A percentile compares a stretch with the other conserved stretches of the same genome.
These are phyloP conservation scores for Stemphylium vesicarium DNA, from an alignment of 2,329 filamentous ascomycete genomes.

Conservation along the genomic window DNA sequence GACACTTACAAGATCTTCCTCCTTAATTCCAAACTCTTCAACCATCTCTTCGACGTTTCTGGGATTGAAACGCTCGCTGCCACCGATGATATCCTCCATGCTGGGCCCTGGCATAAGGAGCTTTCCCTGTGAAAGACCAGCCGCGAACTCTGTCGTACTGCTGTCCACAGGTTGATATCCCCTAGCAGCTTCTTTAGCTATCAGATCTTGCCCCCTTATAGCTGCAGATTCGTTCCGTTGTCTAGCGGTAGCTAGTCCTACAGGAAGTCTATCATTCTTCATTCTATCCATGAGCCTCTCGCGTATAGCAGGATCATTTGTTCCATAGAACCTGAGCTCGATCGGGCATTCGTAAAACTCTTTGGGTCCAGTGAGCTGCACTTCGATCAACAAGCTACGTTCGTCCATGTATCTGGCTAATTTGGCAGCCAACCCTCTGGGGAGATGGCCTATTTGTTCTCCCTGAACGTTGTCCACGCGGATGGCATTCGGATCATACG, in stretches of 20 bases:
- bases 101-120: slow-evolving; percentile 50
- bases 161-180: slow-evolving; percentile 34
- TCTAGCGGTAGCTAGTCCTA: slow-evolving; percentile 45
- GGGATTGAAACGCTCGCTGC: slow-evolving; percentile 71
- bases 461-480: slow-evolving; percentile 77
- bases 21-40: slow-evolving; percentile 73
- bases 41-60: slow-evolving; percentile 68
- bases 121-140: slow-evolving; percentile 36
- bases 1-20: slow-evolving; percentile 63
- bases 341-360: slow-evolving; percentile 75
- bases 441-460: slow-evolving; percentile 79
- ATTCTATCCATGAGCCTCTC: slow-evolving; percentile 66
- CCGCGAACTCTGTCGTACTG: slow-evolving; percentile 34
- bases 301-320: slow-evolving; percentile 61
- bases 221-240: slow-evolving; percentile 61
- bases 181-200: slow-evolving; percentile 47
- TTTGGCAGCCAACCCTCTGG: slow-evolving; percentile 70
- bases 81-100: slow-evolving; percentile 68
- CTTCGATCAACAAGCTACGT: slow-evolving; percentile 69
- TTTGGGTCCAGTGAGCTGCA: slow-evolving; percentile 70
- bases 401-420: slow-evolving; percentile 70
- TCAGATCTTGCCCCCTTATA: slow-evolving; percentile 62
- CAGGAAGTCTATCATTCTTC: slow-evolving; percentile 68
- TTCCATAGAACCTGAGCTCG: slow-evolving; percentile 71
- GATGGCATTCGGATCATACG: slow-evolving; percentile 69